Base-by-base conservation (phyloP, 1,139 yeast genomes). In the Sugiyamaella grinbergsii region DNA sequence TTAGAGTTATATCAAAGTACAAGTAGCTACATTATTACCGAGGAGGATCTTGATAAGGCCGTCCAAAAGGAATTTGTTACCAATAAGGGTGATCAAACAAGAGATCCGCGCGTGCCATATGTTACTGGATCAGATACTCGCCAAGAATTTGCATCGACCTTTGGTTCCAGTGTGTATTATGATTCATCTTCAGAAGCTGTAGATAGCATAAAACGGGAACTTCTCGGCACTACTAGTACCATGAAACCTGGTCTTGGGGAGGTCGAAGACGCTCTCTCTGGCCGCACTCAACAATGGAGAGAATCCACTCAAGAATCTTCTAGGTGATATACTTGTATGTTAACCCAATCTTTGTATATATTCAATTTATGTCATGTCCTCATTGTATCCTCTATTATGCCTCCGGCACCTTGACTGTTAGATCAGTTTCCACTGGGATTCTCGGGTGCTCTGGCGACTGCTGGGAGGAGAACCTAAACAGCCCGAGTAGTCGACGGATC, bases 1-100 rank as follows among this genome's bases (percentile, higher is more conserved):
- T 72, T 90, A 55, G 84, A 80, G 57, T 75, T 89, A 57, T 89
- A 86, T 67, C 91, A 89, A 63, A 79, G 83, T 11, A 75, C 94
- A 1, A 75, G 79, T 32, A 74, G 77, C 51, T 87, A 79, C 68
- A 83, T 85, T 56, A 77, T 84, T 47, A 82, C 82, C 33, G 88
- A 81, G 65, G 80, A 76, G 49, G 82, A 81, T 65, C 75, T 85
- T 55, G 80, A 80, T 43, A 70, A 68, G 26, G 79, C 82, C 49
- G 79, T 84, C 46, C 75, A 75, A 50, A 74, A 74, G 31, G 85
- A 85, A 20, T 83, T 83, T 60, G 44, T 36, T 15, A 38, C 49
- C 24, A 51, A 43, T 28, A 40, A 48, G 26, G 49, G 48, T 6
- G 39, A 38, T 13, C 53, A 47, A 11, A 41, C 37, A 6, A 33